Conservation (phyloP, 306 rosid genomes). For the Quercus berberidifolia region DNA sequence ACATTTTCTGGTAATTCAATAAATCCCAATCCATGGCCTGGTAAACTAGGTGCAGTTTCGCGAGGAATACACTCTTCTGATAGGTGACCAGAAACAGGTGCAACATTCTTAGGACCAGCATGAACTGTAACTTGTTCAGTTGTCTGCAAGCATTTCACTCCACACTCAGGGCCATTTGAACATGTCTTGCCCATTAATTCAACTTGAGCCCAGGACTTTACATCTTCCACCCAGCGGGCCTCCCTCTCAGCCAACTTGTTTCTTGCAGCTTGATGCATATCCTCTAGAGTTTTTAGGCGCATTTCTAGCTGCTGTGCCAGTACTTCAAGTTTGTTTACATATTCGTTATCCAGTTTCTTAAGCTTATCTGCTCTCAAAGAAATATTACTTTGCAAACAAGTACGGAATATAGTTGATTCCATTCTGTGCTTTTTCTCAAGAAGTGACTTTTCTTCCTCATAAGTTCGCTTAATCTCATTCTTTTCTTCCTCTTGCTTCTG, state of each 20-base stretch:
- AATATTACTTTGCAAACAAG: conserved; percentile 24
- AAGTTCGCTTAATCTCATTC: conserved; percentile 10
- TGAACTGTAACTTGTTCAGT: conserved; percentile 21
- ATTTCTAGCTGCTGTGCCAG: conserved; percentile 27
- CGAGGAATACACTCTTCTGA: conserved; percentile 16
- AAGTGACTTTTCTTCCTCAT: conserved; percentile 26
- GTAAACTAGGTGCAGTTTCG: conserved; percentile 16
- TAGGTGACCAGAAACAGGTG: conserved; percentile 23
- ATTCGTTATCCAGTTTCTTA: conserved; percentile 22
- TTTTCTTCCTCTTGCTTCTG: conserved; percentile 38
- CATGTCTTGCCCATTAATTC: conserved; percentile 39
- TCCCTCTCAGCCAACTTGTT: conserved; percentile 34
- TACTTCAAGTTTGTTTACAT: conserved; percentile 27
- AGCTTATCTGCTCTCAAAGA: conserved; percentile 32
- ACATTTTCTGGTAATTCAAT: conserved; percentile 22
- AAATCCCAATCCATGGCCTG: conserved; percentile 17
- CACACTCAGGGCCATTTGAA: conserved; percentile 15
- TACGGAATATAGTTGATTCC: conserved; percentile 30
- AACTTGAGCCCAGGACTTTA: conserved; percentile 41
- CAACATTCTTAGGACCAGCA: conserved; percentile 11
- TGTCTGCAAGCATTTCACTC: conserved; percentile 27
- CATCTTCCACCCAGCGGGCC: conserved; percentile 44
- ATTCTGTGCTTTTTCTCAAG: conserved; percentile 29
- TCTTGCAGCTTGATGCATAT: conserved; percentile 31
- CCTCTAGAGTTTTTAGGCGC: conserved; percentile 44